Base-by-base conservation (phyloP, 306 rosid genomes). In the Geum urbanum region DNA sequence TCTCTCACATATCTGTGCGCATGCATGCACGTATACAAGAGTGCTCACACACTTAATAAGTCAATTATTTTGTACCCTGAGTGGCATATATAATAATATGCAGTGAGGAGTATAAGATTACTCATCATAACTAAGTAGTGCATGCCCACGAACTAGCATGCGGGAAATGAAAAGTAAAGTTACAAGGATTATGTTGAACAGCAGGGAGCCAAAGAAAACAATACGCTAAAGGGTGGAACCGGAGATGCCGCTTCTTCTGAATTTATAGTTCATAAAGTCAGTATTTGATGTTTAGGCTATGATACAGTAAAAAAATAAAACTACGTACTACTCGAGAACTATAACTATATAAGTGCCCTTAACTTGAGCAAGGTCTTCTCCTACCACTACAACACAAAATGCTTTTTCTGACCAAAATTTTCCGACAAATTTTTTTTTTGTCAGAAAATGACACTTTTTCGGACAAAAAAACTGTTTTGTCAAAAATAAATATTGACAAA, bases 141-240 rank as follows among this genome's bases (percentile, higher is more conserved):
- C 91, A 45, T 76, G 85, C 57, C 96, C 98, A 6, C 96, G 94
- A 75, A 90, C 86, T 70, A 90, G 87, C 81, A 97, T 94, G 89
- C 81, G 47, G 79, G 50, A 48, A 70, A 69, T 58, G 79, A 67
- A 63, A 79, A 71, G 22, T 44, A 58, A 76, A 63, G 54, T 44
- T 68, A 43, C 43, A 78, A n/a, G n/a, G 37, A 18, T 48, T 14
- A 35, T 18, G 18, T 47, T 52, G n/a, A 56, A 51, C 55, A 49
- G 49, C 57, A 74, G 61, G 19, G 60, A 56, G 27, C 43, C 5
- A 64, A 79, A 48, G 68, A 47, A 43, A 62, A 82, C 20, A 40
- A 66, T 19, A 9, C 20, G 51, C 63, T 39, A 51, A 68, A 63
- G 22, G 43, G 13, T 64, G n/a, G n/a, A n/a, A n/a, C n/a, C n/a